phyloP scores from a whole-genome alignment of 2,329 filamentous ascomycete species.

The Ilyonectria robusta region DNA sequence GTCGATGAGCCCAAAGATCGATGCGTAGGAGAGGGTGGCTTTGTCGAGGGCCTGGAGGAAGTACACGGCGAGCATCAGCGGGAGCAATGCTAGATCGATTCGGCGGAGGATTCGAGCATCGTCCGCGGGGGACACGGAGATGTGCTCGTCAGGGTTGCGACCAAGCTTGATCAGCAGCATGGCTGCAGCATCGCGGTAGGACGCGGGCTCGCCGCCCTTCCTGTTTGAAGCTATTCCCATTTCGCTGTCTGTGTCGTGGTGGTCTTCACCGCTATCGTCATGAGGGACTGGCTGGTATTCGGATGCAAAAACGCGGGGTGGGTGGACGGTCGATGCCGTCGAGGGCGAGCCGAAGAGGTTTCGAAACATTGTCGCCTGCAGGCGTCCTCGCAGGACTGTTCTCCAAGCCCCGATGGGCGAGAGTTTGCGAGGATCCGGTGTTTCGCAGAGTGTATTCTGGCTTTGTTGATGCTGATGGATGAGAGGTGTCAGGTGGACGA shows the following conservation, averaged over 20 bases:
- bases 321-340: slow-evolving; percentile 12
- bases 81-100: slow-evolving; percentile 59
- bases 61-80: slow-evolving; percentile 70
- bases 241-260: slow-evolving; percentile 16
- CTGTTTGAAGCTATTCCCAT: slow-evolving; percentile 10
- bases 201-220: slow-evolving; percentile 6
- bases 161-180: slow-evolving; percentile 61
- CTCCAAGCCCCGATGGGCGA: slow-evolving; percentile 31
- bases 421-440: slow-evolving; percentile 17
- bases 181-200: slow-evolving; percentile 59
- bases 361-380: slow-evolving; percentile 35
- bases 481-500: slow-evolving; percentile 2
- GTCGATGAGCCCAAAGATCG: slow-evolving; percentile 73
- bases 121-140: slow-evolving; percentile 52
- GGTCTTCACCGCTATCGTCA: slow-evolving; percentile 35
- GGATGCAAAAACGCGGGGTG: slow-evolving; percentile 24
- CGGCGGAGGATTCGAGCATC: slow-evolving; percentile 54
- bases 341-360: slow-evolving; percentile 32
- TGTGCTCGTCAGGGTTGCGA: slow-evolving; percentile 51
- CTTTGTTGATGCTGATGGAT: slow-evolving; percentile 4
- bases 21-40: slow-evolving; percentile 72
- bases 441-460: slow-evolving; percentile 2
- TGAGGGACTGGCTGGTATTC: slow-evolving; percentile 45
- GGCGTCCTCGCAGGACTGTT: slow-evolving; percentile 27
- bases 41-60: slow-evolving; percentile 76